Evolutionary conservation across 768 basidiomycete species (phyloP), one percentile per base, ranked within the genome.

Genomic region (Macrolepiota dolichaula): DNA sequence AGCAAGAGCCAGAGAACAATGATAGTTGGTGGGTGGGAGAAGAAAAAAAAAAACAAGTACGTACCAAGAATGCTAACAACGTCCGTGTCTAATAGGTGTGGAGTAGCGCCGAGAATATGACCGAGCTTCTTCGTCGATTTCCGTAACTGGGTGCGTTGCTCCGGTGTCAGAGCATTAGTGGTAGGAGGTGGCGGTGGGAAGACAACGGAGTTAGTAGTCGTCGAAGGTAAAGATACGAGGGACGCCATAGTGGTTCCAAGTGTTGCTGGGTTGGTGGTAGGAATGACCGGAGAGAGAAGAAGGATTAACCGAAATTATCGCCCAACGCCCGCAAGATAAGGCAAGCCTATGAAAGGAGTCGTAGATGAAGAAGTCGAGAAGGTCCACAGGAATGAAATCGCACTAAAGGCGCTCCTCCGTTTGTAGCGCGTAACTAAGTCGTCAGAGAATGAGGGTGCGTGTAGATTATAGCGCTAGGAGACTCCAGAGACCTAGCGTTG

Each of bases 71-170:
- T 50, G 19, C 59, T 56, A 27, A 50, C 62, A 44, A 51, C 40
- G 29, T 61, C 61, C 37, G 57, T 65, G 25, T 88, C 85, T 11
- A 83, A 63, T 35, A 87, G 73, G 60, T 80, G 83, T n/a, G 86
- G 87, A 15, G 84, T 81, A 19, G 78, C 74, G 12, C 87, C 87
- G 11, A 88, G 72, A 11, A 88, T 70, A 49, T 82, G 79, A 22
- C 80, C 79, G 22, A 89, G 77, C 72, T 87, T 88, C 65, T 79
- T 82, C 22, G 84, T 80, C 25, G 81, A 79, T 29, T 85, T 83
- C 32, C 85, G 66, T 24, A 88, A 78, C 56, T 82, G 82, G 9
- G 76, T 68, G n/a, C 85, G 81, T 69, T 87, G 82, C 24, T 76
- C 66, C 1, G 77, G 63, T 6, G 82, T 80, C 53, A 85, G 69